phyloP scores from a whole-genome alignment of 2,329 filamentous ascomycete species.

The Pyrenophora teres region DNA sequence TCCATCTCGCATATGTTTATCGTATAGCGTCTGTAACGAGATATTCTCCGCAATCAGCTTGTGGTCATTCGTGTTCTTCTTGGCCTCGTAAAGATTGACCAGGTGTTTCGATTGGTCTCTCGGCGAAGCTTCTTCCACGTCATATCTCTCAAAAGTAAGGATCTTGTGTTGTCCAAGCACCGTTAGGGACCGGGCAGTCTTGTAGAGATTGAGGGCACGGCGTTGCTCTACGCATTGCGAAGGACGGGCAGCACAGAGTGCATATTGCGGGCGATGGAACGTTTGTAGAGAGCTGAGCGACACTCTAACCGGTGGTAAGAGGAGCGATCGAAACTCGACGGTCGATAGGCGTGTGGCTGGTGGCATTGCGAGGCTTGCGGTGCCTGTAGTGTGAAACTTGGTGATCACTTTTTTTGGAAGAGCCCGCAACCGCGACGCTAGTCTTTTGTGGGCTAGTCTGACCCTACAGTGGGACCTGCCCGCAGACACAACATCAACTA shows the following conservation, averaged over 20 bases:
- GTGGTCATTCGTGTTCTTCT: not conserved
- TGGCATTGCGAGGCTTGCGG: constrained; percentile 18
- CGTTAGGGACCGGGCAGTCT: constrained; percentile 30
- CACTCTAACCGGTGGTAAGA: constrained; percentile 23
- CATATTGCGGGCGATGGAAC: constrained; percentile 21
- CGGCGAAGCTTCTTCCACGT: not conserved
- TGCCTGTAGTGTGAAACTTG: not conserved
- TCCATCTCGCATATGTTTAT: constrained; percentile 26
- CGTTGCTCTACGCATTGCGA: constrained; percentile 26
- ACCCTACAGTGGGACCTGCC: too few relatives aligned
- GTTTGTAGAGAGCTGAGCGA: constrained; percentile 17
- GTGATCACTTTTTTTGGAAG: not conserved
- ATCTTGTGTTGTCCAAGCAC: constrained; percentile 35
- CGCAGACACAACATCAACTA: too few relatives aligned
- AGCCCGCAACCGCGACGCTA: not conserved
- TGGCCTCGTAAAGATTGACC: constrained; percentile 23
- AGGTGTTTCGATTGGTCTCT: constrained; percentile 18
- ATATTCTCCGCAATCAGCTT: constrained; percentile 17
- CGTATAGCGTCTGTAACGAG: constrained; percentile 25
- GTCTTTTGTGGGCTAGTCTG: too few relatives aligned
- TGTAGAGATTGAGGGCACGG: constrained; percentile 36
- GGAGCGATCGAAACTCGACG: constrained; percentile 27
- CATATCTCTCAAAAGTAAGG: constrained; percentile 22
- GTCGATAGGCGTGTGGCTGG: constrained; percentile 13
- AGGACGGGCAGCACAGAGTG: not conserved